Evolutionary conservation across 164 flowering plant genomes (phyloP), one percentile per base, ranked within the genome.

Genomic region (Chloranthus sessilifolius): DNA sequence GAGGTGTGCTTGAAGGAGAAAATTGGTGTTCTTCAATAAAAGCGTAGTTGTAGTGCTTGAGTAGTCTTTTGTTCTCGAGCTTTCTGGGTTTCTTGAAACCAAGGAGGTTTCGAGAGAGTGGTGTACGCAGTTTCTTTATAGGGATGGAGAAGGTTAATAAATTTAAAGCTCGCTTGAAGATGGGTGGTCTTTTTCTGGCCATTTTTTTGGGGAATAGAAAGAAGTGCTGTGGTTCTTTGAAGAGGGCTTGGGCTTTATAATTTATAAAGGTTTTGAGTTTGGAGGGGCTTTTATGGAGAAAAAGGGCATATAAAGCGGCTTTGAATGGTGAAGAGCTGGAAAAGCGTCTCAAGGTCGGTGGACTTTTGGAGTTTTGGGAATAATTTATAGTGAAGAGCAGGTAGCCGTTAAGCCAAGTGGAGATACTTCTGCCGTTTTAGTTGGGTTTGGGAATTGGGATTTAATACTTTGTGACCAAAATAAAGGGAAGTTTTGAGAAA

Each of bases 1-100:
- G 70, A 24, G 88, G 88, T n/a, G 80, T 73, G 53, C 47, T 74
- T 0, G 81, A 61, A 47, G 83, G 76, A 36, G 83, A 79, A 51
- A 78, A 80, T 61, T 78, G 66, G 54, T 65, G 80, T 22, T 74
- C 82, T 37, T 53, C 54, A 4, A 67, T 52, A 37, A 59, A 76
- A 15, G 59, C 58, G 43, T 75, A 64, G 26, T 68, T 65, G 43
- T 70, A 59, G 53, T 69, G 74, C 49, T 50, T 72, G 22, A 70
- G 65, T 15, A 65, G 74, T 60, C 58, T 52, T 37, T 57, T 43
- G 53, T 64, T 73, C 59, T 65, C 70, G 19, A 53, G 5, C 54
- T 53, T 73, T 30, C 64, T 66, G 19, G 66, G 33, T 41, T 68
- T 78, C 59, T 55, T 71, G 54, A 64, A 50, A 25, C 64, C 42